Conservation (phyloP, 768 basidiomycete species). For the Candolleomyces aberdarensis region DNA sequence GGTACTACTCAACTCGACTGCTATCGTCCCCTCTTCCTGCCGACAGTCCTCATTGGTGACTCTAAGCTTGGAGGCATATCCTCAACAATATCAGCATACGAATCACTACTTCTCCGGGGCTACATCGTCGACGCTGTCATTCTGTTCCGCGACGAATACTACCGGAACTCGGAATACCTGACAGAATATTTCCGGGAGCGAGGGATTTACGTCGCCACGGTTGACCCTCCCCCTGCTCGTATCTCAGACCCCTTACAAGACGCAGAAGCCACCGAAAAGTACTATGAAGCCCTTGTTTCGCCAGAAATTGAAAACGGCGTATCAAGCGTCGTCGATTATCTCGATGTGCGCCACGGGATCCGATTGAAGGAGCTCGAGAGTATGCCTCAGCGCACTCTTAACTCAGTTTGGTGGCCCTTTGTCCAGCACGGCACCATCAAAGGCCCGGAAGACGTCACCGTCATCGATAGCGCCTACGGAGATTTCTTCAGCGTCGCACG, state of each 20-base stretch:
- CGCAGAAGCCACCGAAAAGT: slow-evolving; percentile 53
- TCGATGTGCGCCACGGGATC: slow-evolving; percentile 61
- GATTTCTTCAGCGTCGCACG: slow-evolving; percentile 83
- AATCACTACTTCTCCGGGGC: slow-evolving; percentile 86
- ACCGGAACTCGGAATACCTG: slow-evolving; percentile 85
- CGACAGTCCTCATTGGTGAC: slow-evolving; percentile 85
- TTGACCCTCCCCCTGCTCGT: slow-evolving; percentile 58
- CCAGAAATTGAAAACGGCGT: slow-evolving; percentile 33
- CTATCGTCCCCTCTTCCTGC: slow-evolving; percentile 84
- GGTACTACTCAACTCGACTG: slow-evolving; percentile 82
- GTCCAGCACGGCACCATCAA: slow-evolving; percentile 82
- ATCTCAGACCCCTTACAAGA: slow-evolving; percentile 44
- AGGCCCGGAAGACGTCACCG: slow-evolving; percentile 70
- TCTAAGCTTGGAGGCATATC: slow-evolving; percentile 92
- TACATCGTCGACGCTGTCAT: slow-evolving; percentile 84
- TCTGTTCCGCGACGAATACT: slow-evolving; percentile 83
- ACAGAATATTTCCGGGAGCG: slow-evolving; percentile 74
- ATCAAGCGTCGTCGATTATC: slow-evolving; percentile 46
- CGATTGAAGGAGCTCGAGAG: slow-evolving; percentile 72
- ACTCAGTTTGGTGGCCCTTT: slow-evolving; percentile 96
- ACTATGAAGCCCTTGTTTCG: slow-evolving; percentile 58
- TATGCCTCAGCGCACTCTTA: slow-evolving; percentile 74
- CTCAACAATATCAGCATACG: slow-evolving; percentile 86
- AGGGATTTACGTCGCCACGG: slow-evolving; percentile 49
- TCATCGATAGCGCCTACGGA: slow-evolving; percentile 86